phyloP scores from a whole-genome alignment of 805 yeast genomes.

The Wickerhamomyces silvicola region DNA sequence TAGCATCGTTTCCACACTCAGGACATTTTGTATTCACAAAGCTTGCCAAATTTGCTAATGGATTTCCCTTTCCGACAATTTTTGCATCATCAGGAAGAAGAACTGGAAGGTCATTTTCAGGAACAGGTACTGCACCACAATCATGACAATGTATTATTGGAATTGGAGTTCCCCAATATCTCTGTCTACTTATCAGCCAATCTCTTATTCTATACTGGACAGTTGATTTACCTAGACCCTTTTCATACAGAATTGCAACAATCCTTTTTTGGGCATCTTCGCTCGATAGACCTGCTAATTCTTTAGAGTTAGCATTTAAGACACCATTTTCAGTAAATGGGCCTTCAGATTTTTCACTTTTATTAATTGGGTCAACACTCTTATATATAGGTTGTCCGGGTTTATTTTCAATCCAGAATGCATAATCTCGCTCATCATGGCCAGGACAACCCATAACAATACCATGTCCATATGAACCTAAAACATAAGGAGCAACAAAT shows the following conservation, averaged over 20 bases:
- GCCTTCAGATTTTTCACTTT: slow-evolving; percentile 5
- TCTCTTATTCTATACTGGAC: slow-evolving; percentile 70
- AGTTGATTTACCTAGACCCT: slow-evolving; percentile 38
- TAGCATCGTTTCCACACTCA: slow-evolving; percentile 64
- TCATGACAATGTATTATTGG: slow-evolving; percentile 82
- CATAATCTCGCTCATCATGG: slow-evolving; percentile 79
- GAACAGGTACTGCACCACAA: slow-evolving; percentile 93
- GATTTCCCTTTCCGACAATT: slow-evolving; percentile 50
- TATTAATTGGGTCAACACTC: slow-evolving; percentile 14
- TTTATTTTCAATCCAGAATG: slow-evolving; percentile 67
- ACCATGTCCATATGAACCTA: slow-evolving; percentile 79
- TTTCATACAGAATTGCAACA: slow-evolving; percentile 31
- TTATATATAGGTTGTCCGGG: slow-evolving; percentile 27
- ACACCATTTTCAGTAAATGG: slow-evolving; percentile 41
- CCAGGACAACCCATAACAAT: slow-evolving; percentile 99
- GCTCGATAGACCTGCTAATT: slow-evolving; percentile 43
- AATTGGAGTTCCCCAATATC: slow-evolving; percentile 99
- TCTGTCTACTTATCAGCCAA: slow-evolving; percentile 91
- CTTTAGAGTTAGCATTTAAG: slow-evolving; percentile 41
- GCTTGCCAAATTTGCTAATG: slow-evolving; percentile 58
- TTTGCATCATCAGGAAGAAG: slow-evolving; percentile 55
- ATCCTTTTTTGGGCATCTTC: slow-evolving; percentile 47
- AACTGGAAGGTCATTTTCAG: slow-evolving; percentile 82
- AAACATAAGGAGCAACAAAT: slow-evolving; percentile 85
- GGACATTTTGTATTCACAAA: slow-evolving; percentile 80